Evolutionary conservation across 106 monocot species (phyloP), one percentile per base, ranked within the genome.

Genomic region (Dactylorhiza incarnata): DNA sequence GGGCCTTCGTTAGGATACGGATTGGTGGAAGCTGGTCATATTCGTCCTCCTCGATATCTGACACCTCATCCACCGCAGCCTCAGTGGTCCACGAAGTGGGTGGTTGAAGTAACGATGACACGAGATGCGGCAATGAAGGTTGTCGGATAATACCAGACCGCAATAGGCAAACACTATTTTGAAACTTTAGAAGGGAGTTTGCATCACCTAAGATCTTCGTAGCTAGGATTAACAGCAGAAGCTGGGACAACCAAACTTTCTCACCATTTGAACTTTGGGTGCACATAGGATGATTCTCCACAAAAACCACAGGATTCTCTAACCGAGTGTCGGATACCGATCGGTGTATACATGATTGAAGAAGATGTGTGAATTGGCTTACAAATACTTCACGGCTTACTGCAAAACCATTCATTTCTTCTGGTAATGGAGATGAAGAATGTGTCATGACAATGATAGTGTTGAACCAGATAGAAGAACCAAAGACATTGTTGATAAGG

Each of bases 11-110:
- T 19, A 97, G 71, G 55, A 91, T 87, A 13, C 84, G 80, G 48
- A 97, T 91, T 13, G 91, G 93, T 58, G 96, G 96, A 59, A 97
- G 77, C 51, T 83, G 83, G 83, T 94, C 94, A 81, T 91, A 91
- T 20, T 91, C 96, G 76, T 95, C 95, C 25, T 82, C 89, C 45
- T 78, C 91, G 54, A 62, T 24, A 51, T 85, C 80, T 49, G 74
- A 71, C 44, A 84, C 22, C 3, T 80, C 83, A 71, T 70, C 68
- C 10, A 76, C 25, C 23, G 85, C 86, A 71, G 53, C 73, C 49
- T 84, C 82, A 75, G 45, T 78, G 43, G 73, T 0, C 24, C 53
- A 54, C 37, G 83, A 24, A 45, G 82, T 69, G 68, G 67, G 88
- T 20, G 79, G 80, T 44, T 82, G 85, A 48, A 97, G 93, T 68